Evolutionary conservation across 1,139 yeast genomes (phyloP).

Genomic region (Candida sp.): DNA sequence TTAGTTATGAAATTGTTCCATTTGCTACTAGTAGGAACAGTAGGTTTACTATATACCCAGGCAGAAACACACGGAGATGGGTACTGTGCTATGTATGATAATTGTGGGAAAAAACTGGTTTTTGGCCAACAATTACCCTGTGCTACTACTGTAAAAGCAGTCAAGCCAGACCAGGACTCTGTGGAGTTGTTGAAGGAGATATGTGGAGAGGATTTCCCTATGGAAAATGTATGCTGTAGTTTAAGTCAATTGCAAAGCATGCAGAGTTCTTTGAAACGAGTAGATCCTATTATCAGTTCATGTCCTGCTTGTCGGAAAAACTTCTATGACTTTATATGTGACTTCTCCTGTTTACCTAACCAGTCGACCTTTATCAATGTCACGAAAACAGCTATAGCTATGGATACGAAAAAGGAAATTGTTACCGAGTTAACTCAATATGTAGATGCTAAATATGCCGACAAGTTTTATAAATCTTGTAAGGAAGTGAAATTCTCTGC

Average conservation of each 20-base stretch:
- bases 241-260: slow-evolving; percentile 30
- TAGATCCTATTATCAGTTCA: slow-evolving; percentile 77
- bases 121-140: slow-evolving; percentile 85
- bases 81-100: slow-evolving; percentile 56
- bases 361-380: slow-evolving; percentile 76
- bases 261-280: slow-evolving; percentile 60
- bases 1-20: not conserved
- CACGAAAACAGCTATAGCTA: slow-evolving; percentile 50
- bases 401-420: slow-evolving; percentile 49
- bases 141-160: slow-evolving; percentile 52
- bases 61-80: slow-evolving; percentile 25
- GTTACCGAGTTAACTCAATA: slow-evolving; percentile 71
- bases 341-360: slow-evolving; percentile 86
- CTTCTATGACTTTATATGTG: slow-evolving; percentile 82
- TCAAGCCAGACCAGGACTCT: slow-evolving; percentile 41
- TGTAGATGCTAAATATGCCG: slow-evolving; percentile 59
- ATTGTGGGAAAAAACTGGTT: slow-evolving; percentile 76
- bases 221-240: slow-evolving; percentile 37
- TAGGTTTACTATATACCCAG: not conserved
- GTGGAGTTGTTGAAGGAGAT: slow-evolving; percentile 47
- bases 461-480: slow-evolving; percentile 75
- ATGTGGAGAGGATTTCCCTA: slow-evolving; percentile 69
- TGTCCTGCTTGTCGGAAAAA: slow-evolving; percentile 94
- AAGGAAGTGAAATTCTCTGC: slow-evolving; percentile 89
- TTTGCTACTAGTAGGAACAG: not conserved